Evolutionary conservation across 495 filamentous ascomycete genomes (phyloP).

Genomic region (Poronia punctata): DNA sequence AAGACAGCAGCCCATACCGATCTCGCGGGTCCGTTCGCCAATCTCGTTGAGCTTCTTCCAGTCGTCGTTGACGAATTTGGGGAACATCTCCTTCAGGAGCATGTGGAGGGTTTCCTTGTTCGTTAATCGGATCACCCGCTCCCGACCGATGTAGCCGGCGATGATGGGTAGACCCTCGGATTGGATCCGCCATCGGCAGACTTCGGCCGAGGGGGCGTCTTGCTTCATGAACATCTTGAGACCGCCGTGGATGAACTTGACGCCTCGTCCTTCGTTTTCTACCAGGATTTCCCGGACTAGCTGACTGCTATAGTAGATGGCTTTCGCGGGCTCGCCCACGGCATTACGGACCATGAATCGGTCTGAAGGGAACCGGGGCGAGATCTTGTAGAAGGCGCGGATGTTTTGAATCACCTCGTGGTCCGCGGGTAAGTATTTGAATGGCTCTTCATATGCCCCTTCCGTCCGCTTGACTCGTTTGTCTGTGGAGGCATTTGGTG

Average conservation of each 20-base stretch:
- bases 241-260: conserved; percentile 94
- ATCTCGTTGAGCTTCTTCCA: conserved; percentile 81
- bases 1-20: conserved; percentile 89
- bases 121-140: conserved; percentile 63
- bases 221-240: conserved; percentile 99
- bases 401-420: conserved; percentile 71
- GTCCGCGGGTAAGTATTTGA: conserved; percentile 71
- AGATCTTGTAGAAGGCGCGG: conserved; percentile 73
- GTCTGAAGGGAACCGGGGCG: conserved; percentile 72
- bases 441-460: conserved; percentile 66
- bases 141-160: conserved; percentile 77
- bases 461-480: conserved; percentile 19
- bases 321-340: conserved; percentile 69
- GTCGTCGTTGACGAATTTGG: conserved; percentile 59
- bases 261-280: conserved; percentile 75
- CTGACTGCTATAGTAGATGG: conserved; percentile 91
- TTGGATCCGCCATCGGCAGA: conserved; percentile 92
- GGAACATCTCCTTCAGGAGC: conserved; percentile 91
- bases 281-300: conserved; percentile 74
- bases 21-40: conserved; percentile 67
- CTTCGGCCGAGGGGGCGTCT: conserved; percentile 74
- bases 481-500: conserved; percentile 13
- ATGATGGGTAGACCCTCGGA: conserved; percentile 83
- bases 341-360: conserved; percentile 96
- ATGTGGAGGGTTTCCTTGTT: conserved; percentile 68